Conservation (phyloP, 2,329 filamentous ascomycete genomes). For the Alternaria arborescens region DNA sequence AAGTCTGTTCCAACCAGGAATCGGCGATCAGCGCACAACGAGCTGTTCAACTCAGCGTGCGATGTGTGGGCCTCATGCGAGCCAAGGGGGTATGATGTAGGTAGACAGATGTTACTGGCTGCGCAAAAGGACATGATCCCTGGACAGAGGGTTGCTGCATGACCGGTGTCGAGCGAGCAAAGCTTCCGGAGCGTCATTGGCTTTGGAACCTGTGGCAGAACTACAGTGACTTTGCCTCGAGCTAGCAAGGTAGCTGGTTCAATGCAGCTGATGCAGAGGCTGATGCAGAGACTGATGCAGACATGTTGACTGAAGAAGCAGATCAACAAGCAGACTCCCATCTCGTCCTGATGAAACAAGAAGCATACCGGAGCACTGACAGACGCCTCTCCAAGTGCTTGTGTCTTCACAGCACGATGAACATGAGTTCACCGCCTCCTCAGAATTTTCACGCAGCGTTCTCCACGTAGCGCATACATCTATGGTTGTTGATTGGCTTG, state of each 20-base stretch:
- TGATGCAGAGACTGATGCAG: conserved; percentile 4
- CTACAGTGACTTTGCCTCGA: conserved; percentile 3
- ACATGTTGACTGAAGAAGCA: background rate
- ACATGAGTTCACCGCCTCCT: conserved; percentile 1
- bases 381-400: background rate
- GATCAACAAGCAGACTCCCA: background rate
- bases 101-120: conserved; percentile 35
- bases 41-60: conserved; percentile 19
- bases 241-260: conserved; percentile 5
- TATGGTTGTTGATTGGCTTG: conserved; percentile 3
- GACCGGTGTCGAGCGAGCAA: conserved; percentile 9
- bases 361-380: conserved; percentile 5
- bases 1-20: conserved; percentile 27
- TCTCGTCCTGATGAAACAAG: background rate
- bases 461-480: background rate
- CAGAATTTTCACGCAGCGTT: conserved; percentile 10
- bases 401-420: background rate
- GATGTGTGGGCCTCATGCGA: conserved; percentile 27
- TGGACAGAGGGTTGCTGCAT: conserved; percentile 27
- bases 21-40: conserved; percentile 28
- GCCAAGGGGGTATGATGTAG: conserved; percentile 28
- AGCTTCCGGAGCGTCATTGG: conserved; percentile 4
- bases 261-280: conserved; percentile 2
- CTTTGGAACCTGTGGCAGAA: conserved; percentile 4
- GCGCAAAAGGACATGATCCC: conserved; percentile 24